Conservation (phyloP, 176 grass and related monocot species). For the Cenchrus purpureus region DNA sequence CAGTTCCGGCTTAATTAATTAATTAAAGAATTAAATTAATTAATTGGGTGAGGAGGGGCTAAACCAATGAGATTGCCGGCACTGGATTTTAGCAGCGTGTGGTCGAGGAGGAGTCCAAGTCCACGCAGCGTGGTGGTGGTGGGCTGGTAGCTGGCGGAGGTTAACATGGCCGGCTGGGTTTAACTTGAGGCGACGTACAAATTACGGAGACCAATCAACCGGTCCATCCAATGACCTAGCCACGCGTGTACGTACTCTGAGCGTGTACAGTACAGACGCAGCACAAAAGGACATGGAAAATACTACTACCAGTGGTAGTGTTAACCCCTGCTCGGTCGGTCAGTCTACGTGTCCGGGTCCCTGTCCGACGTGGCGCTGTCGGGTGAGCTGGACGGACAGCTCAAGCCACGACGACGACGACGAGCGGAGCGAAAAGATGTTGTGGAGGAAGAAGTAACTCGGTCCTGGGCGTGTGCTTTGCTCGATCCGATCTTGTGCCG, state of each 20-base stretch:
- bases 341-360: neutral
- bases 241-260: neutral
- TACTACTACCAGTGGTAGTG: too few relatives aligned
- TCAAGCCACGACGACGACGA: neutral
- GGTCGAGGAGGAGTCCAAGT: neutral
- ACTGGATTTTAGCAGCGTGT: neutral
- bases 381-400: neutral
- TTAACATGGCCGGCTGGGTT: neutral
- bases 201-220: neutral
- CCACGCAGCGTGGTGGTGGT: neutral
- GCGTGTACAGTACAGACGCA: too few relatives aligned
- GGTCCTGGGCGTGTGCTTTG: neutral
- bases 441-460: neutral
- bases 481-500: neutral
- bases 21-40: neutral
- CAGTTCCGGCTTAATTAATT: neutral
- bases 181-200: neutral
- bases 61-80: neutral
- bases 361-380: conserved; percentile 31
- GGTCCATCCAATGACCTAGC: neutral
- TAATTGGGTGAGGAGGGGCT: neutral
- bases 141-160: neutral
- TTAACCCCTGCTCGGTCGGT: too few relatives aligned
- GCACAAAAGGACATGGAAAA: too few relatives aligned
- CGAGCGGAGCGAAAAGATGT: neutral